Percentiles rank a stretch among this genome's conserved stretches.
Evolutionary conservation across 78 protist genomes (phyloP).

Genomic region (Polysphondylium violaceum): DNA sequence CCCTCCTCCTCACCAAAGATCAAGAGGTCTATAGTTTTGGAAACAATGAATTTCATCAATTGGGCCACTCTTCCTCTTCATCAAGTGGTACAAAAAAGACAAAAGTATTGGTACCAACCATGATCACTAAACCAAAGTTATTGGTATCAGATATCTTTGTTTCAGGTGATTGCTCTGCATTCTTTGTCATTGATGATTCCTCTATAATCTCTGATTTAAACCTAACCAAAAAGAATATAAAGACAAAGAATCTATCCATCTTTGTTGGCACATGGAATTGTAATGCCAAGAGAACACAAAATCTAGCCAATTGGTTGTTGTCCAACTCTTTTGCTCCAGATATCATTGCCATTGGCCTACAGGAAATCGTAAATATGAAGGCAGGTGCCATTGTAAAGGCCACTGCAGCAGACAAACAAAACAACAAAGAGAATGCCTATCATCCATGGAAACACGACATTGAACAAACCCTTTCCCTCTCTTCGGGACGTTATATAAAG

Average conservation of each 20-base stretch:
- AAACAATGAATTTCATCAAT: constrained; percentile 19
- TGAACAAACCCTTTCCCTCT: constrained; percentile 51
- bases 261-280: constrained; percentile 81
- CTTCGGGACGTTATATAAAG: constrained; percentile 37
- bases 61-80: not conserved
- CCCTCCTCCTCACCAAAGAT: not conserved
- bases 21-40: constrained; percentile 19
- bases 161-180: constrained; percentile 72
- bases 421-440: constrained; percentile 60
- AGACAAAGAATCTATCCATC: not conserved
- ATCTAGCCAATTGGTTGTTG: constrained; percentile 51
- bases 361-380: constrained; percentile 75
- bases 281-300: constrained; percentile 63
- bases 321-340: constrained; percentile 53
- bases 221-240: not conserved
- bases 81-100: constrained; percentile 20
- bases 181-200: constrained; percentile 16
- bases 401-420: constrained; percentile 54
- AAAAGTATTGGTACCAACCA: constrained; percentile 17
- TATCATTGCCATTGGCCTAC: constrained; percentile 52
- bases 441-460: constrained; percentile 83
- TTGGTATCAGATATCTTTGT: constrained; percentile 59
- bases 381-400: constrained; percentile 74
- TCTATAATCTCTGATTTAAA: not conserved
- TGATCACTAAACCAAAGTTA: constrained; percentile 35